Evolutionary conservation across 2,329 filamentous ascomycete genomes (phyloP).

Genomic region (Colletotrichum sidae): DNA sequence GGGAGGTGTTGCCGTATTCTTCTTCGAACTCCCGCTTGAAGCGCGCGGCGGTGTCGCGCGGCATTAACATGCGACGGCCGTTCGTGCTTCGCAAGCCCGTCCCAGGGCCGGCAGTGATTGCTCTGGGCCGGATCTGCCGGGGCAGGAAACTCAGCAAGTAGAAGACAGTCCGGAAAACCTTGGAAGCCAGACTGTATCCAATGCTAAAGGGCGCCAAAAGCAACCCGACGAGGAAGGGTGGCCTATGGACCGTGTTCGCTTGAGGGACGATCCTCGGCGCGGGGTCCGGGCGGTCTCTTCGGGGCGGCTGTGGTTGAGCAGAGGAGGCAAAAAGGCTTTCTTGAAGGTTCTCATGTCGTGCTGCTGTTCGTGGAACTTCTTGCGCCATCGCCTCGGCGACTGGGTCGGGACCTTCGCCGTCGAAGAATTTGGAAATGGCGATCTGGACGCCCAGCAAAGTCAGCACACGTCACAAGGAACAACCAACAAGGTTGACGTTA

Average conservation of each 20-base stretch:
- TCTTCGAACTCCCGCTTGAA: slow-evolving; percentile 96
- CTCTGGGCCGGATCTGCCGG: slow-evolving; percentile 67
- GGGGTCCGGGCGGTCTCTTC: slow-evolving; percentile 62
- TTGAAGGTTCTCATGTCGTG: slow-evolving; percentile 80
- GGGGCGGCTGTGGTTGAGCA: slow-evolving; percentile 39
- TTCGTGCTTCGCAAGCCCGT: slow-evolving; percentile 69
- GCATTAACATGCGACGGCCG: slow-evolving; percentile 81
- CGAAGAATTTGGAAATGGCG: slow-evolving; percentile 96
- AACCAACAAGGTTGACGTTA: slow-evolving; percentile 49
- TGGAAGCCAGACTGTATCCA: slow-evolving; percentile 77
- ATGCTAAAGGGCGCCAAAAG: slow-evolving; percentile 85
- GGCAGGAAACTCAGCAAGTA: slow-evolving; percentile 87
- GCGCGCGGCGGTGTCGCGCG: slow-evolving; percentile 86
- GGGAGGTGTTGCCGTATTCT: slow-evolving; percentile 79
- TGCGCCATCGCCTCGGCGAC: slow-evolving; percentile 79
- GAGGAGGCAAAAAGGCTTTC: slow-evolving; percentile 61
- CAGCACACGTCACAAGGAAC: neutral
- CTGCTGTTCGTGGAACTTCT: slow-evolving; percentile 70
- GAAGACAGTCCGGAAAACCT: slow-evolving; percentile 77
- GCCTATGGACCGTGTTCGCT: slow-evolving; percentile 73
- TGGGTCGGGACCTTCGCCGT: slow-evolving; percentile 88
- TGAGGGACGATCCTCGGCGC: slow-evolving; percentile 89
- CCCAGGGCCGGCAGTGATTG: slow-evolving; percentile 64
- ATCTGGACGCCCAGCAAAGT: slow-evolving; percentile 67
- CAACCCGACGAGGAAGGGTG: slow-evolving; percentile 81